Base-by-base conservation (phyloP, 106 monocot genomes). In the Phalaenopsis aphrodite region DNA sequence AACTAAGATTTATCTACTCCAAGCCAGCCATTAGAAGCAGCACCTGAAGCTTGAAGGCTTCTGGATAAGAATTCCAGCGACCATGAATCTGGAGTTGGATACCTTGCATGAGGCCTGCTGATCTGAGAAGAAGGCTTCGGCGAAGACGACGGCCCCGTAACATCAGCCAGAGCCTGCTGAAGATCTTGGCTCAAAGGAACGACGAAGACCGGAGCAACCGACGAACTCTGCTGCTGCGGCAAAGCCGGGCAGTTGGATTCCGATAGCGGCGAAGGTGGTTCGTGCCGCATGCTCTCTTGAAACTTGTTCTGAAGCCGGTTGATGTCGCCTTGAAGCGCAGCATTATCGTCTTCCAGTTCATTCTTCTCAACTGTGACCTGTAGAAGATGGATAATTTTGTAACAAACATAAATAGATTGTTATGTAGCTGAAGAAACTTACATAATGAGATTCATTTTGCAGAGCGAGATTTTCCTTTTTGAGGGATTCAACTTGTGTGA, bases 331-430 rank as follows among this genome's bases (percentile, higher is more conserved):
- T 80, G 77, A 9, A 96, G 89, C 2, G 67, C 82, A 4, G n/a
- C 11, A 36, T 88, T 93, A 82, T 96, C 95, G 43, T 93, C 87
- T 78, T 65, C 82, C 46, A 96, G 80, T 78, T 96, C 93, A 72
- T 90, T 80, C 81, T 87, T 91, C 81, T 96, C 95, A 56, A 84
- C 75, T 5, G 83, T 88, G 42, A 93, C 89, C 95, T 96, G 81
- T 77, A 12, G 52, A 12, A 10, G 12, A 15, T 4, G 18, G 12
- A 11, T 36, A 5, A 56, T 1, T 37, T 56, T 78, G 11, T 14
- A 52, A 12, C 12, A 52, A 52, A 12, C 12, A 52, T 52, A 12
- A 12, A 52, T 52, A 12, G 12, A 52, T 10, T 12, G 12, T 10
- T 10, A 52, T 52, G 2, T 21, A 73, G 55, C 38, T 55, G 14